phyloP scores from a whole-genome alignment of 805 yeast genomes.

The Candida nitratophila region DNA sequence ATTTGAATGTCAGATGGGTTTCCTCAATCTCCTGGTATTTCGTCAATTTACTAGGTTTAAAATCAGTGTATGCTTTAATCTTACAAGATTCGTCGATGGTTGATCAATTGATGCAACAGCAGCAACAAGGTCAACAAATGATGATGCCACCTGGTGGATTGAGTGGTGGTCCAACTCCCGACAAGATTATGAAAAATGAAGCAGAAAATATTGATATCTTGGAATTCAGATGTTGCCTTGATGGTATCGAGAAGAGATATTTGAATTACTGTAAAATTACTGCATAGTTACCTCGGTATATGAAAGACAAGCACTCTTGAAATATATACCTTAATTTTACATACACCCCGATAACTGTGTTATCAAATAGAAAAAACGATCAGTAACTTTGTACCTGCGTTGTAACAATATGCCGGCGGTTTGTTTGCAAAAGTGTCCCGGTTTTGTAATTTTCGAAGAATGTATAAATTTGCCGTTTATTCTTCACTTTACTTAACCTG shows the following conservation, averaged over 20 bases:
- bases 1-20: constrained; percentile 87
- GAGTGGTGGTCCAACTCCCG: constrained; percentile 58
- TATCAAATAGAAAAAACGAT: no score
- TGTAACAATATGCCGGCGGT: no score
- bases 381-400: no score
- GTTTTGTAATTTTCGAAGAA: no score
- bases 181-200: constrained; percentile 56
- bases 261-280: not conserved
- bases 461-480: no score
- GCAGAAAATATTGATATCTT: constrained; percentile 64
- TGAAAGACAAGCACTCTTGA: no score
- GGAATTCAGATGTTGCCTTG: constrained; percentile 47
- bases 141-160: constrained; percentile 24
- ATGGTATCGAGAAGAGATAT: constrained; percentile 57
- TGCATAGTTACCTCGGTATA: not conserved
- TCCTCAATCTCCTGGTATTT: constrained; percentile 95
- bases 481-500: no score
- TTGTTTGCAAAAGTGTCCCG: no score
- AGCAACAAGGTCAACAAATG: constrained; percentile 24
- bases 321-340: no score
- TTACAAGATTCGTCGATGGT: constrained; percentile 47
- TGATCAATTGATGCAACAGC: constrained; percentile 37
- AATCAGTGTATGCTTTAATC: constrained; percentile 67
- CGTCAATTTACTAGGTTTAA: constrained; percentile 76
- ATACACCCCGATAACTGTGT: no score